Conservation (phyloP, 768 basidiomycete species). For the Crucibulum laeve region DNA sequence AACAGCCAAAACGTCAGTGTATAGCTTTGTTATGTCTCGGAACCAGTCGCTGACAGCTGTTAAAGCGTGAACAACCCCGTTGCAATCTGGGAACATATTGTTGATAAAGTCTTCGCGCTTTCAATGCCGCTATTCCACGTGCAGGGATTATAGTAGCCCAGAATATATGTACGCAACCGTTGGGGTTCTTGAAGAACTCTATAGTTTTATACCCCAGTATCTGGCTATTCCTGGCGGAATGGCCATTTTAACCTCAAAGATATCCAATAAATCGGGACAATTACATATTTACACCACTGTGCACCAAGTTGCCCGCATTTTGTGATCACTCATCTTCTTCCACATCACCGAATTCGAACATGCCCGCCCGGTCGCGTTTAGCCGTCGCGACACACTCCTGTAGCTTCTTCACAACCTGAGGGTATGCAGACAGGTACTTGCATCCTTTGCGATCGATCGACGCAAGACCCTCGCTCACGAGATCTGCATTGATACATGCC, state of each 20-base stretch:
- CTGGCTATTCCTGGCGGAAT: too few species aligned
- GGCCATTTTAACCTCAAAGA: neutral
- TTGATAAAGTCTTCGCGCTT: constrained; percentile 16
- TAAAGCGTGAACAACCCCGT: constrained; percentile 51
- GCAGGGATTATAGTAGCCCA: too few species aligned
- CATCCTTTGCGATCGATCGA: constrained; percentile 74
- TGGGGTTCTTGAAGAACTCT: too few species aligned
- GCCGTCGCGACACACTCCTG: constrained; percentile 58
- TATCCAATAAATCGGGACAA: neutral
- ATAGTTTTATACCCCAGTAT: too few species aligned
- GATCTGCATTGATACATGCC: constrained; percentile 83
- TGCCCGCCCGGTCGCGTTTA: constrained; percentile 71
- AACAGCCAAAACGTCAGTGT: constrained; percentile 42
- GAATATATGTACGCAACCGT: too few species aligned
- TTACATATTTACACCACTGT: neutral
- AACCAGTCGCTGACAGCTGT: constrained; percentile 11
- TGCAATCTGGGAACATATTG: constrained; percentile 48
- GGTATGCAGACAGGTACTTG: constrained; percentile 68
- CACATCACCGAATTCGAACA: constrained; percentile 91
- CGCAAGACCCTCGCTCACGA: constrained; percentile 86
- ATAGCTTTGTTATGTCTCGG: neutral
- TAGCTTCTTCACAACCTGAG: constrained; percentile 61
- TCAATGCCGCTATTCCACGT: neutral
- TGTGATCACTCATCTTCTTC: constrained; percentile 67
- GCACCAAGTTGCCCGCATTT: neutral